These are phyloP conservation scores for Tuber indicum DNA, from an alignment of 495 filamentous ascomycete genomes.

Conservation along the genomic window DNA sequence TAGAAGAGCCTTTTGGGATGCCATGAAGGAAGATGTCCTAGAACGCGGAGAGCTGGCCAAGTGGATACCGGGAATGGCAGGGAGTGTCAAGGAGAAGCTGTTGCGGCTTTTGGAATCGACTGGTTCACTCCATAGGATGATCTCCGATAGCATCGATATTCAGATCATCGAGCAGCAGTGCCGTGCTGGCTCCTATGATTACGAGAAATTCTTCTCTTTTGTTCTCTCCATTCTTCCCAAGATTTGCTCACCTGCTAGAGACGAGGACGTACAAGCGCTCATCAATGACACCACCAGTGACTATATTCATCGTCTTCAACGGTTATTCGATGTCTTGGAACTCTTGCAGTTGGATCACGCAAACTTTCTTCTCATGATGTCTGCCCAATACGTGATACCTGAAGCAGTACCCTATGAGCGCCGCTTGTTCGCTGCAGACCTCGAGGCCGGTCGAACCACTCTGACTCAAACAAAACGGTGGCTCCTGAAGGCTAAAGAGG, in stretches of 20 bases:
- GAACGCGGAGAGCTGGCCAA: constrained; percentile 61
- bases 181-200: constrained; percentile 76
- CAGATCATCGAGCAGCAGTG: constrained; percentile 71
- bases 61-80: constrained; percentile 78
- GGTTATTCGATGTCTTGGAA: constrained; percentile 79
- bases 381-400: constrained; percentile 72
- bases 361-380: constrained; percentile 80
- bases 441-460: constrained; percentile 54
- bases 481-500: constrained; percentile 63
- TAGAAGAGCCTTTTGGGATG: constrained; percentile 62
- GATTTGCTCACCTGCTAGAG: constrained; percentile 86
- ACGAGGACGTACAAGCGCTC: constrained; percentile 73
- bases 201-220: constrained; percentile 84
- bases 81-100: constrained; percentile 74
- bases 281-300: constrained; percentile 66
- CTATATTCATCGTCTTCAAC: constrained; percentile 75
- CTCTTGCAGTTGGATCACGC: constrained; percentile 90
- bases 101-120: constrained; percentile 71
- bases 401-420: constrained; percentile 77
- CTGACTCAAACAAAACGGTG: constrained; percentile 62
- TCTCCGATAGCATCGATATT: constrained; percentile 78
- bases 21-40: constrained; percentile 65
- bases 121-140: constrained; percentile 72
- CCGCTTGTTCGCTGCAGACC: constrained; percentile 62
- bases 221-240: constrained; percentile 85